Evolutionary conservation across 495 filamentous ascomycete genomes (phyloP), one percentile per base, ranked within the genome.

Genomic region (Penicillium canariense): DNA sequence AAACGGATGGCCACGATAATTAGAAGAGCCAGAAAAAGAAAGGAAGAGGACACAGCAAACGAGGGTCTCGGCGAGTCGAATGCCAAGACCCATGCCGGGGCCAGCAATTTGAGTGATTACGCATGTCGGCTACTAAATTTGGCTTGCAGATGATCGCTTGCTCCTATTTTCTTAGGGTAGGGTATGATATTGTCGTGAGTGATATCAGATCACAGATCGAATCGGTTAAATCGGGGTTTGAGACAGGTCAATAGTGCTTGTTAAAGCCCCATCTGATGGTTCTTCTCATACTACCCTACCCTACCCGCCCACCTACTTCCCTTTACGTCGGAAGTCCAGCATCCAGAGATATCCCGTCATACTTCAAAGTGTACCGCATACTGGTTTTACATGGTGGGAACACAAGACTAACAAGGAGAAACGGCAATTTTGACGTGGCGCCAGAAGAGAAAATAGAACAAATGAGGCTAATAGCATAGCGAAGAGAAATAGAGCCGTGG

Each of bases 381-480:
- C 46, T 23, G 15, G 15, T 17, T 27, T n/a, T 48, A 32, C 30
- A 48, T 35, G 22, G 31, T 48, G 46, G n/a, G 30, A 36, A 25
- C 38, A 30, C 11, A 18, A 34, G n/a, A 22, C 17, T 5, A 46
- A 30, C 30, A 50, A 60, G 35, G 58, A 54, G 49, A 61, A 60
- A 63, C 53, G 54, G 60, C 59, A 63, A 63, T 68, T 65, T 66
- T 68, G 60, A 64, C 58, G 59, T 64, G 65, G 70, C 70, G 70
- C 70, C 69, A 65, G 63, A 65, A 63, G 64, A 73, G 62, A 66
- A 62, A 67, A 63, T 66, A 73, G 48, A 64, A 63, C 55, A 68
- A 67, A 70, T 68, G 64, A 74, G 71, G 71, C 73, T 73, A 74
- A 75, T 68, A 68, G 62, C 72, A 74, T 72, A 67, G 68, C 69